phyloP scores from a whole-genome alignment of 2,329 filamentous ascomycete species.

The Fusarium brachygibbosum region DNA sequence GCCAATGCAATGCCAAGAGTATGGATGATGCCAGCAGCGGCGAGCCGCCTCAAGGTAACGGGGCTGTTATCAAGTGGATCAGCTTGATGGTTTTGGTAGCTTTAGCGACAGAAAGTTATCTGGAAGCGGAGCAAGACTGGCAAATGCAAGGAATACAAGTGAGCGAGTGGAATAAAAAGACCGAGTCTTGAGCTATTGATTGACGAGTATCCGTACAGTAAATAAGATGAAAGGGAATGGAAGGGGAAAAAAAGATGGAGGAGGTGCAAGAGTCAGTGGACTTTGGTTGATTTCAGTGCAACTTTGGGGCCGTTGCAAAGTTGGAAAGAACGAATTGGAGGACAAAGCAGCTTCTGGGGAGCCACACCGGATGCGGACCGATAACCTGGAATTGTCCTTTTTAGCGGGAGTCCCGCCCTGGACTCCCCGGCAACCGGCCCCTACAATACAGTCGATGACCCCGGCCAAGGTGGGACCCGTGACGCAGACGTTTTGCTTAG shows the following conservation, averaged over 20 bases:
- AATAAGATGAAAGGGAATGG: constrained; percentile 22
- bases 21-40: constrained; percentile 43
- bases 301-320: constrained; percentile 21
- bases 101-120: constrained; percentile 27
- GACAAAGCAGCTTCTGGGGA: constrained; percentile 13
- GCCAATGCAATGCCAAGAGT: constrained; percentile 29
- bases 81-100: constrained; percentile 24
- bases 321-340: constrained; percentile 42
- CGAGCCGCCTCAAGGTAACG: constrained; percentile 38
- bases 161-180: constrained; percentile 35
- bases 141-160: constrained; percentile 33
- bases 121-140: constrained; percentile 21
- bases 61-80: constrained; percentile 10
- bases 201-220: constrained; percentile 17
- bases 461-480: constrained; percentile 31
- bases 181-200: constrained; percentile 28
- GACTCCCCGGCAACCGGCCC: constrained; percentile 40
- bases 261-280: constrained; percentile 9
- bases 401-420: constrained; percentile 43
- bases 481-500: constrained; percentile 38
- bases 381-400: constrained; percentile 39
- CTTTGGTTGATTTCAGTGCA: background rate
- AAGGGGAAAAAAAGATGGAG: constrained; percentile 25
- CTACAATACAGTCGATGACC: constrained; percentile 1
- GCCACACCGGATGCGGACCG: constrained; percentile 46